Conservation (phyloP, 768 basidiomycete genomes). For the Leucocoprinus leucothites region DNA sequence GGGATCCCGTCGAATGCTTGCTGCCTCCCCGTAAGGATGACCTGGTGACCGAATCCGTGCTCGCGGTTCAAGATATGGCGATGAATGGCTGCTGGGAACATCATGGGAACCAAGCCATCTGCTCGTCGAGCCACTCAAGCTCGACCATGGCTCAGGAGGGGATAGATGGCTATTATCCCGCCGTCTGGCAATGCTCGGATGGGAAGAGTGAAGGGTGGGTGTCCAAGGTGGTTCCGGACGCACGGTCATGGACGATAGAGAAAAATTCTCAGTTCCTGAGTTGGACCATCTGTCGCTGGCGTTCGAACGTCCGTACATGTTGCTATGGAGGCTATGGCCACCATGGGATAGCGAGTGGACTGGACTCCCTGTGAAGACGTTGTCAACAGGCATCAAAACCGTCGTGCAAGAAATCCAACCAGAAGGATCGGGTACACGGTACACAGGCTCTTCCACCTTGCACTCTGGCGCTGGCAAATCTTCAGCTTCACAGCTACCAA, state of each 20-base stretch:
- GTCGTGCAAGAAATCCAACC: conserved; percentile 11
- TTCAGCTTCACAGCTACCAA: conserved; percentile 38
- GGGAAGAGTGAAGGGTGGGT: conserved; percentile 4
- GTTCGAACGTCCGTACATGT: conserved; percentile 16
- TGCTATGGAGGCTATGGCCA: background rate
- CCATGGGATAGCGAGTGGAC: conserved; percentile 24
- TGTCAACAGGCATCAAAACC: conserved; percentile 25
- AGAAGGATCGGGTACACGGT: conserved; percentile 36
- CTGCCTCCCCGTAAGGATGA: conserved; percentile 32
- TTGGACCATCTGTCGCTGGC: conserved; percentile 14
- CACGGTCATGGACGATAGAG: conserved; percentile 4
- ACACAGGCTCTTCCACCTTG: conserved; percentile 45
- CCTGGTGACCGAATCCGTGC: conserved; percentile 30
- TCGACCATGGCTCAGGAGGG: conserved; percentile 5
- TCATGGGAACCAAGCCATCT: conserved; percentile 13
- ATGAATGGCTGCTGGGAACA: background rate
- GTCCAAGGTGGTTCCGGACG: conserved; percentile 11
- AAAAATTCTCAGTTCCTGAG: conserved; percentile 7
- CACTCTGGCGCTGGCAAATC: conserved; percentile 42
- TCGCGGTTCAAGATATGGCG: conserved; percentile 30
- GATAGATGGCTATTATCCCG: conserved; percentile 3
- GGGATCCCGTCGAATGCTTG: conserved; percentile 27
- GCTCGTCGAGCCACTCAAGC: background rate
- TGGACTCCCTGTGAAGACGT: conserved; percentile 28
- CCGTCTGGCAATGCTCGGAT: conserved; percentile 8